A percentile compares a stretch with the other conserved stretches of the same genome.
These are phyloP conservation scores for Karstenula rhodostoma DNA, from an alignment of 2,329 filamentous ascomycete species.

Conservation along the genomic window DNA sequence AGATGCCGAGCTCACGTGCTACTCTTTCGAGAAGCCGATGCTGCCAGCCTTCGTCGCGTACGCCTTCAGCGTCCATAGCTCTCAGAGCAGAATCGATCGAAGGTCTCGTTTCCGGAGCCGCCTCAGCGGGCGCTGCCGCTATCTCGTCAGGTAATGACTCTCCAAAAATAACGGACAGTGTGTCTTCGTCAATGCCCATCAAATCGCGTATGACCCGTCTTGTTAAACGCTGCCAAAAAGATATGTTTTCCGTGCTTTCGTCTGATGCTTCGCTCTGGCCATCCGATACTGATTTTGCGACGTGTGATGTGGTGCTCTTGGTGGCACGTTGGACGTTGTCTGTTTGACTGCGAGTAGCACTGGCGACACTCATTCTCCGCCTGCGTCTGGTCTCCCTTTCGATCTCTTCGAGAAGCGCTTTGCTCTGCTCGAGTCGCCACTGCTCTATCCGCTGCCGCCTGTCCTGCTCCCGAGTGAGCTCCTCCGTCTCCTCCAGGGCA, in stretches of 20 bases:
- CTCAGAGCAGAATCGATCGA: slow-evolving; percentile 30
- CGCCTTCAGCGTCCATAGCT: slow-evolving; percentile 39
- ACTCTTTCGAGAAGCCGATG: slow-evolving; percentile 82
- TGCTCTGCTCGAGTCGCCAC: slow-evolving; percentile 92
- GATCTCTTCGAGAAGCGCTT: slow-evolving; percentile 84
- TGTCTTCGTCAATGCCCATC: slow-evolving; percentile 86
- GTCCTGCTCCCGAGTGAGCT: slow-evolving; percentile 70
- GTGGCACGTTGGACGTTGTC: slow-evolving; percentile 29
- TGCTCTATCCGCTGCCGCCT: slow-evolving; percentile 85
- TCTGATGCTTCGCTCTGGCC: slow-evolving; percentile 48
- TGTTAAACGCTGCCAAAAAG: slow-evolving; percentile 82
- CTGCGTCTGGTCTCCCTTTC: slow-evolving; percentile 79
- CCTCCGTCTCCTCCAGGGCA: slow-evolving; percentile 59
- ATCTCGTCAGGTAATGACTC: slow-evolving; percentile 70
- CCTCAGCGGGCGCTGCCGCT: slow-evolving; percentile 26
- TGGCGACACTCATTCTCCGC: slow-evolving; percentile 69
- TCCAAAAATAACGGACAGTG: slow-evolving; percentile 87
- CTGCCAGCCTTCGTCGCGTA: slow-evolving; percentile 68
- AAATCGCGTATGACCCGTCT: slow-evolving; percentile 86
- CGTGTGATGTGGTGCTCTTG: slow-evolving; percentile 19
- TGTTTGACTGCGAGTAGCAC: slow-evolving; percentile 48
- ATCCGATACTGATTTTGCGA: slow-evolving; percentile 34
- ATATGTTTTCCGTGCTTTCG: slow-evolving; percentile 63
- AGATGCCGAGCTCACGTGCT: slow-evolving; percentile 82
- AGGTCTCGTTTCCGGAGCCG: slow-evolving; percentile 30